Conservation (phyloP, 1,284 basidiomycete genomes). For the Macrocystidia cucumis region DNA sequence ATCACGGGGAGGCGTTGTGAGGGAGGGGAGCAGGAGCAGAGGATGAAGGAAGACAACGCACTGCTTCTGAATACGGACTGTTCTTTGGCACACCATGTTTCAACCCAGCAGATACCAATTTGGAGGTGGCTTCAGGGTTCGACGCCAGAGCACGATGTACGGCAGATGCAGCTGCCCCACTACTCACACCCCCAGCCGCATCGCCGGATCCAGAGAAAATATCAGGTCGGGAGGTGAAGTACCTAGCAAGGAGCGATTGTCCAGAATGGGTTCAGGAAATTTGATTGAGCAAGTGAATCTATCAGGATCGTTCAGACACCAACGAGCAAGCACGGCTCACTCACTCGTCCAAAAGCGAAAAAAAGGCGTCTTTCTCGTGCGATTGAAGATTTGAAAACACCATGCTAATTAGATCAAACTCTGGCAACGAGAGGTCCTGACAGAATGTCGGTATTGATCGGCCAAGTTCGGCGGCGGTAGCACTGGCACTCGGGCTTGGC, state of each 20-base stretch:
- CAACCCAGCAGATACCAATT: slow-evolving; percentile 33
- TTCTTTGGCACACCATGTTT: slow-evolving; percentile 25
- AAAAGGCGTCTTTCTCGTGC: slow-evolving; percentile 73
- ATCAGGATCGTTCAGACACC: background rate
- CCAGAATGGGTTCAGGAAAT: background rate
- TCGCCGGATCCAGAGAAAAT: slow-evolving; percentile 27
- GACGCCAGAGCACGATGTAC: slow-evolving; percentile 39
- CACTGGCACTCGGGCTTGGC: too few species aligned
- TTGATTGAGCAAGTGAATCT: slow-evolving; percentile 1
- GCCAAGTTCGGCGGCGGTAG: too few species aligned
- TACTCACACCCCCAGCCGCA: slow-evolving; percentile 3
- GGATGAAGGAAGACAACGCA: slow-evolving; percentile 12
- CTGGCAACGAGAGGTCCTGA: slow-evolving; percentile 3
- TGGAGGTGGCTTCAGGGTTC: slow-evolving; percentile 34
- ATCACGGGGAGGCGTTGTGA: too few species aligned
- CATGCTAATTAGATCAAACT: slow-evolving; percentile 28
- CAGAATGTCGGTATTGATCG: too few species aligned
- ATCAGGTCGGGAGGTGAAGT: slow-evolving; percentile 71
- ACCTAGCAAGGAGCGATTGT: slow-evolving; percentile 31
- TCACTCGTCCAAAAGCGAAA: slow-evolving; percentile 71
- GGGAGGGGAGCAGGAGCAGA: background rate
- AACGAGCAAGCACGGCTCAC: too few species aligned
- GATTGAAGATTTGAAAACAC: slow-evolving; percentile 58
- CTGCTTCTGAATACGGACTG: slow-evolving; percentile 21
- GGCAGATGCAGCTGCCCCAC: slow-evolving; percentile 29